These are phyloP conservation scores for Sistotremastrum niveocremeum DNA, from an alignment of 768 basidiomycete species.

Conservation along the genomic window DNA sequence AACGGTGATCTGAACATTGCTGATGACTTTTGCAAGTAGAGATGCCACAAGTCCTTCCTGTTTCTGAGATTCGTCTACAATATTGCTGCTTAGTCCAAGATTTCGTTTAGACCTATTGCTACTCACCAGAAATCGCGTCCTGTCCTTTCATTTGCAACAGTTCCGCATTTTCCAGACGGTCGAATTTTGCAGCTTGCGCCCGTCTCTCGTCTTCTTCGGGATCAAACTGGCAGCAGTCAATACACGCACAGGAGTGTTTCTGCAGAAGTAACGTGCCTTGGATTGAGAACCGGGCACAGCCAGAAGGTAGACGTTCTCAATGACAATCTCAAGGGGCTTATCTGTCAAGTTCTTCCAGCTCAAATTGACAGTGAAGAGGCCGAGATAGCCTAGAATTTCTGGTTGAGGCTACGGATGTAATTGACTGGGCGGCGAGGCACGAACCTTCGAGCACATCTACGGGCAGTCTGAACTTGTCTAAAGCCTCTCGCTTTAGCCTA, in stretches of 20 bases:
- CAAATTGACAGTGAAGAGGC: conserved; percentile 72
- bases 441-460: conserved; percentile 89
- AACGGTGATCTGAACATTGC: conserved; percentile 91
- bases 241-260: background rate
- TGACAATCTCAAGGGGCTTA: conserved; percentile 78
- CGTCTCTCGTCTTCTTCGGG: conserved; percentile 76
- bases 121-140: conserved; percentile 36
- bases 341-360: conserved; percentile 85
- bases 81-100: background rate
- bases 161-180: conserved; percentile 83
- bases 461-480: conserved; percentile 92
- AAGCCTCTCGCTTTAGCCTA: conserved; percentile 79
- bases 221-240: conserved; percentile 26
- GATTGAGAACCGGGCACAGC: conserved; percentile 70
- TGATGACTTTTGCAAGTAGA: conserved; percentile 77
- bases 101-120: background rate
- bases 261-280: conserved; percentile 16
- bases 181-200: conserved; percentile 74
- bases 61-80: conserved; percentile 41
- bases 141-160: conserved; percentile 54
- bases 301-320: conserved; percentile 92
- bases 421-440: background rate
- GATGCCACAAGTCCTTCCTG: conserved; percentile 79
- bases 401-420: background rate
- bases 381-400: conserved; percentile 51